Conservation (phyloP, 306 rosid genomes). For the Senna siamea region DNA sequence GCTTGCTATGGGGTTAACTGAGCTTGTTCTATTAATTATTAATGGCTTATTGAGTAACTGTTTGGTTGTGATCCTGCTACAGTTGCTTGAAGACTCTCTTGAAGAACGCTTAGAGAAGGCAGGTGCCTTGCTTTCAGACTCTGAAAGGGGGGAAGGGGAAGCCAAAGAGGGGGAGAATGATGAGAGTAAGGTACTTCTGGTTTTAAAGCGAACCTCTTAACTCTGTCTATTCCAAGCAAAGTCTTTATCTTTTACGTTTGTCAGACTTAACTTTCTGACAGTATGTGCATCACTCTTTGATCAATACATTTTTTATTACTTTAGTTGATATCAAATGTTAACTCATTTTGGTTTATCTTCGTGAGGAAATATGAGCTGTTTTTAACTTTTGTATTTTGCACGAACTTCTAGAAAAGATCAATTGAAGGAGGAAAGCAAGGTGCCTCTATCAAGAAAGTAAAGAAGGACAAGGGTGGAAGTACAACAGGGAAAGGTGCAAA, state of each 20-base stretch:
- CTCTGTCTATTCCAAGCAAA: neutral
- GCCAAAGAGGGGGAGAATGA: constrained; percentile 80
- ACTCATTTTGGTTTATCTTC: neutral
- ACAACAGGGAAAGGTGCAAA: constrained; percentile 72
- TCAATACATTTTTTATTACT: constrained; percentile 5
- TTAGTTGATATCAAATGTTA: neutral
- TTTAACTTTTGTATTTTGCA: constrained; percentile 26
- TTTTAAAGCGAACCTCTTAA: constrained; percentile 1
- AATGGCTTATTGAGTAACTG: constrained; percentile 12
- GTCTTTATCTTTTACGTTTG: neutral
- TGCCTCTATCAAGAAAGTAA: constrained; percentile 74
- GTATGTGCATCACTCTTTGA: neutral
- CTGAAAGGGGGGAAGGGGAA: constrained; percentile 91
- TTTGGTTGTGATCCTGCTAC: constrained; percentile 34
- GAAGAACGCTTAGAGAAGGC: constrained; percentile 89
- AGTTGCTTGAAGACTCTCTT: constrained; percentile 93
- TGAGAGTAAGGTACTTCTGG: constrained; percentile 72
- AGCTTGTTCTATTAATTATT: constrained; percentile 11
- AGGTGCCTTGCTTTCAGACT: constrained; percentile 73
- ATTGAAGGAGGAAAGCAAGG: constrained; percentile 91
- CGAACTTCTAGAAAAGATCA: constrained; percentile 73
- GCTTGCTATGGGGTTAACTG: constrained; percentile 5
- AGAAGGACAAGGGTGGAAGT: constrained; percentile 84
- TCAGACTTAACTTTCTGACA: constrained; percentile 21
- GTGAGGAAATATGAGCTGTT: neutral